Conservation (phyloP, 192 early-diverging fungal genomes). For the Ramicandelaber brevisporus region DNA sequence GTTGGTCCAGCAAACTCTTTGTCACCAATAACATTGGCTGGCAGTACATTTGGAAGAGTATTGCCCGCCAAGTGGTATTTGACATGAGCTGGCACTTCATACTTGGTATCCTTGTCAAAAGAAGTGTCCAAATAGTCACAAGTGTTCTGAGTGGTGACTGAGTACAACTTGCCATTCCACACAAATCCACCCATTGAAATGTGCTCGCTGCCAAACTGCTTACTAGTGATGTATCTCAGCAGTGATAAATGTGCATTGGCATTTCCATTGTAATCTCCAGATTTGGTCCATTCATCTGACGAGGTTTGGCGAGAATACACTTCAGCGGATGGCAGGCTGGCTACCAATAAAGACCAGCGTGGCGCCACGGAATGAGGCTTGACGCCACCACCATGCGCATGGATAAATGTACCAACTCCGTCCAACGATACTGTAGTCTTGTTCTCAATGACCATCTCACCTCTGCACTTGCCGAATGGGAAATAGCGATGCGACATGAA, state of each 20-base stretch:
- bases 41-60: conserved; percentile 35
- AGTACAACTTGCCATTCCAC: conserved; percentile 31
- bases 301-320: no score
- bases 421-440: conserved; percentile 26
- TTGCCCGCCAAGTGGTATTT: conserved; percentile 57
- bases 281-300: no score
- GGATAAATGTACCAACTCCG: conserved; percentile 54
- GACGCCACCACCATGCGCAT: conserved; percentile 59
- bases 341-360: conserved; percentile 58
- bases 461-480: conserved; percentile 44
- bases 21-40: conserved; percentile 31
- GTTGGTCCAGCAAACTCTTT: no score
- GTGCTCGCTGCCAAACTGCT: conserved; percentile 16
- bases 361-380: conserved; percentile 59
- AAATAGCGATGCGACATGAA: conserved; percentile 63
- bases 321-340: conserved; percentile 27
- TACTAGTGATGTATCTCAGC: no score
- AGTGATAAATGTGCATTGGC: no score
- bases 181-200: conserved; percentile 30
- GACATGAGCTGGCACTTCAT: conserved; percentile 46
- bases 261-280: no score
- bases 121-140: conserved; percentile 29
- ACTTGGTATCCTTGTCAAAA: conserved; percentile 47
- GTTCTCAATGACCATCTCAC: conserved; percentile 46
- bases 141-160: conserved; percentile 49